Base-by-base conservation (phyloP, 306 rosid genomes). In the Corylus avellana region DNA sequence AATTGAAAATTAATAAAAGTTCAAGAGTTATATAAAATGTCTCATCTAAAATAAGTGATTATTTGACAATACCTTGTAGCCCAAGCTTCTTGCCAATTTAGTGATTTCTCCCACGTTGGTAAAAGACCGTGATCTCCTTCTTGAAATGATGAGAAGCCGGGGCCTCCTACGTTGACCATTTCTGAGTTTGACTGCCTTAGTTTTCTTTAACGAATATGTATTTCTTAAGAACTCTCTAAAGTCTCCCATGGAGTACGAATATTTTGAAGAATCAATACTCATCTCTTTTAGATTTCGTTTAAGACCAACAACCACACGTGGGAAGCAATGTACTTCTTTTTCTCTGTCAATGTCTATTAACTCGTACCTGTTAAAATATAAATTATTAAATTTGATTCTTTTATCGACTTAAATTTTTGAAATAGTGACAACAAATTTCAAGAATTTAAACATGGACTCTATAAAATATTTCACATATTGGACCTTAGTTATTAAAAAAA, bases 241-340 rank as follows among this genome's bases (percentile, higher is more conserved):
- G 76, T 92, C 91, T 50, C 82, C 82, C 89, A 94, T 92, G 10
- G 97, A 88, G 68, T 83, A 83, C 0, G 88, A 79, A 20, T 91
- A 81, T 64, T 87, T 87, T 48, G 58, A 67, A 61, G 97, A 87
- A 77, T 94, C 91, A 78, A 94, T 87, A 39, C 70, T 81, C 44
- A 94, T 73, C 85, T 94, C 97, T 53, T 88, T 81, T 0, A 66
- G 75, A 32, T 86, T 54, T 80, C 98, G 69, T 78, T 91, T 87
- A 6, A 94, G 89, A 48, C 98, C 98, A 42, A 92, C 79, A n/a
- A 67, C 87, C 78, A 81, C 86, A 67, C 85, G 83, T 37, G 89
- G 92, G 82, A 94, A 94, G 89, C 98, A 94, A 75, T 91, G 97
- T 16, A 89, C 88, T 81, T 81, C 75, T 22, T 85, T 77, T 11